phyloP scores from a whole-genome alignment of 345 rosid species.

The Nephelium lappaceum region DNA sequence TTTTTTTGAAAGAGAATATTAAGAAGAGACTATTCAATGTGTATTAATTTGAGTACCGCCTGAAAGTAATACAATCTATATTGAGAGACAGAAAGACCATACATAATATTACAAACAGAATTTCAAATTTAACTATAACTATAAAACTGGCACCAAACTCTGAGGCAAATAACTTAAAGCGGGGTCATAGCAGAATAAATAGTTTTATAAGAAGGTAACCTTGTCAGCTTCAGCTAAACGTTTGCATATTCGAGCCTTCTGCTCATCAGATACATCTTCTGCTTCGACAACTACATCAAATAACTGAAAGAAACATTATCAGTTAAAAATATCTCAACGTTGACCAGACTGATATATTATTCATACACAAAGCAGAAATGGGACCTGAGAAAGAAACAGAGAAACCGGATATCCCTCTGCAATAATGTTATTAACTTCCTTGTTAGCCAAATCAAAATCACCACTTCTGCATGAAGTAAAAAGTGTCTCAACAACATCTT shows the following conservation, averaged over 20 bases:
- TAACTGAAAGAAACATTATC: constrained; percentile 49
- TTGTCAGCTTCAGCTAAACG: constrained; percentile 78
- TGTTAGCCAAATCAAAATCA: constrained; percentile 85
- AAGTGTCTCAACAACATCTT: constrained; percentile 61
- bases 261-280: constrained; percentile 78
- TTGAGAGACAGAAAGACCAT: background rate
- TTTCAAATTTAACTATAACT: constrained; percentile 4
- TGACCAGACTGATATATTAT: background rate
- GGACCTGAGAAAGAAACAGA: constrained; percentile 83
- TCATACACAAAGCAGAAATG: constrained; percentile 12
- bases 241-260: constrained; percentile 90
- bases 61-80: background rate
- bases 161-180: background rate
- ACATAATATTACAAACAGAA: background rate
- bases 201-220: constrained; percentile 40
- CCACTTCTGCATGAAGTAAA: constrained; percentile 78
- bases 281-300: constrained; percentile 67
- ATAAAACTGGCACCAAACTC: background rate
- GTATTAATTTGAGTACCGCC: background rate
- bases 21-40: background rate
- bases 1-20: background rate
- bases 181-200: background rate
- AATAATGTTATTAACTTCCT: constrained; percentile 74
- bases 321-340: constrained; percentile 7
- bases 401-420: constrained; percentile 94